Conservation (phyloP, 2,329 filamentous ascomycete genomes). For the Emergomyces orientalis region DNA sequence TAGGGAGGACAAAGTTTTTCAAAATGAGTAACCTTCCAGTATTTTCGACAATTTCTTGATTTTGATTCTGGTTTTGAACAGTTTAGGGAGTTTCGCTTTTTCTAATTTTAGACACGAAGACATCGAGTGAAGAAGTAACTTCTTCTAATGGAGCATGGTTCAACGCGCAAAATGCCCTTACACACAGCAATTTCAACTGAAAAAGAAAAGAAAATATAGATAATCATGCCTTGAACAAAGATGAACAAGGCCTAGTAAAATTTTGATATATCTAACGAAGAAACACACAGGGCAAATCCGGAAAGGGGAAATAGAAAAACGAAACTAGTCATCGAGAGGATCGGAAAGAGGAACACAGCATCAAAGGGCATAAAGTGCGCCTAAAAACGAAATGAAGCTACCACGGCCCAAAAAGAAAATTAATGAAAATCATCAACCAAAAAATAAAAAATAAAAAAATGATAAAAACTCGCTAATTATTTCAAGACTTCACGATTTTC, state of each 20-base stretch:
- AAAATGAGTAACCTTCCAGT: neutral
- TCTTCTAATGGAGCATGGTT: too few species aligned
- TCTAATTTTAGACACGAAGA: too few species aligned
- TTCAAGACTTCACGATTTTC: constrained; percentile 53
- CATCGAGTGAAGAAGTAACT: too few species aligned
- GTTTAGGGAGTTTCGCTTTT: too few species aligned
- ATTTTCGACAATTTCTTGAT: neutral
- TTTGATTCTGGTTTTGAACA: too few species aligned
- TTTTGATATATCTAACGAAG: neutral
- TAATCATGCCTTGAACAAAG: neutral
- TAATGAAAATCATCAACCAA: neutral
- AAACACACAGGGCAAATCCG: neutral
- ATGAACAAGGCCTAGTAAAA: neutral
- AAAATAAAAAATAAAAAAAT: neutral
- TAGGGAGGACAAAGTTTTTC: neutral
- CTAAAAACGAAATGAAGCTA: neutral
- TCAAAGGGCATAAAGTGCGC: neutral
- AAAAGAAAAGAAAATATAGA: neutral
- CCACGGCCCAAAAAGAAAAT: neutral
- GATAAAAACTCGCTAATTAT: neutral
- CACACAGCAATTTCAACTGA: too few species aligned
- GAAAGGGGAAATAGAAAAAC: neutral
- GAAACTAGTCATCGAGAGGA: neutral
- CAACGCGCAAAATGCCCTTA: too few species aligned
- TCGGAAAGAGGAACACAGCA: neutral